Percentiles rank a stretch among this genome's conserved stretches.
Conservation (phyloP, 768 basidiomycete genomes). For the Serendipita sp. region DNA sequence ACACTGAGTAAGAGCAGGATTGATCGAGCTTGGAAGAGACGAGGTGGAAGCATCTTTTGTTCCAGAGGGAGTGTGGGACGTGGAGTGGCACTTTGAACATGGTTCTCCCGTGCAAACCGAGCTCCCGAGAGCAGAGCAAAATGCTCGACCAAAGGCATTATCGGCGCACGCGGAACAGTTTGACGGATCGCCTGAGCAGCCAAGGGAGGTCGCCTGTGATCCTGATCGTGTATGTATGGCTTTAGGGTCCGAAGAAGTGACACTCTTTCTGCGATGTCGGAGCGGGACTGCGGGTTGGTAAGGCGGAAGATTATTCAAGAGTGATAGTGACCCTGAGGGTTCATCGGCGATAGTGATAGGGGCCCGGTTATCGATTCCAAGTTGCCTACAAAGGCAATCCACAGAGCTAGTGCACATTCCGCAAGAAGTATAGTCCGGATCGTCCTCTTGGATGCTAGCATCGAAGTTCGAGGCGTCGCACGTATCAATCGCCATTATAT, state of each 20-base stretch:
- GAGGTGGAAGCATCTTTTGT: conserved; percentile 8
- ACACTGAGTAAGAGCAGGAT: conserved; percentile 8
- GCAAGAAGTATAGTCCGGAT: conserved; percentile 8
- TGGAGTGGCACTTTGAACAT: conserved; percentile 37
- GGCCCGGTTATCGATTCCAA: conserved; percentile 6
- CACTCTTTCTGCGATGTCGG: conserved; percentile 28
- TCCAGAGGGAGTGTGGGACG: conserved; percentile 14
- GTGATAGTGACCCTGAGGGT: conserved; percentile 27
- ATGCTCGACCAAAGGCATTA: conserved; percentile 76
- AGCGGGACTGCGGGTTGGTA: conserved; percentile 76
- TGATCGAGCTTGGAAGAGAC: not conserved
- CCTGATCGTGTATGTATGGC: conserved; percentile 36
- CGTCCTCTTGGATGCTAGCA: conserved; percentile 9
- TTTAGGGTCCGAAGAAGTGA: not conserved
- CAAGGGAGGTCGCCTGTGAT: conserved; percentile 19
- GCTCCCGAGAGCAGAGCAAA: conserved; percentile 61
- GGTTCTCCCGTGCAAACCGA: conserved; percentile 36
- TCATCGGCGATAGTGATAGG: conserved; percentile 17
- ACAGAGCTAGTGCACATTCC: conserved; percentile 4
- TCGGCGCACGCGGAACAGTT: conserved; percentile 78
- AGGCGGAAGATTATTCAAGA: conserved; percentile 60
- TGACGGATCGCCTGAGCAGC: conserved; percentile 71
- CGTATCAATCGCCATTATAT: not conserved
- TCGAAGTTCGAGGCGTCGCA: not conserved
- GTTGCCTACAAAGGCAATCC: conserved; percentile 4